Conservation (phyloP, 2,329 filamentous ascomycete species). For the Stenocarpella maydis region DNA sequence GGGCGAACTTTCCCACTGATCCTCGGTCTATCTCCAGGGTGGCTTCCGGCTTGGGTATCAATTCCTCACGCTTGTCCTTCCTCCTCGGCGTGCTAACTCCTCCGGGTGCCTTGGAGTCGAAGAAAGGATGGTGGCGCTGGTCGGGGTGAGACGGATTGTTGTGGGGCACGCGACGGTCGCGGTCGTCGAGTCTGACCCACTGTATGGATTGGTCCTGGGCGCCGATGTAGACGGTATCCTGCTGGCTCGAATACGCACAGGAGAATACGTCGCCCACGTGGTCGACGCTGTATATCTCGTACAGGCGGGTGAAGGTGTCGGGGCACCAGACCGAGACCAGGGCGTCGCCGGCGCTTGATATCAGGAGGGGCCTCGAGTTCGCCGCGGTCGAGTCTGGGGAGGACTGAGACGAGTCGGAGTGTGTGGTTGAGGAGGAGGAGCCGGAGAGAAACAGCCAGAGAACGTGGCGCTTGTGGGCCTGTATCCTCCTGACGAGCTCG, state of each 20-base stretch:
- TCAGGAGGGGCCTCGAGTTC: conserved; percentile 70
- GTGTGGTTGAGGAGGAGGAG: conserved; percentile 58
- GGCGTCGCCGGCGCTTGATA: conserved; percentile 93
- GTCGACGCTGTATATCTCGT: conserved; percentile 91
- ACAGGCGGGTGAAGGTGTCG: conserved; percentile 75
- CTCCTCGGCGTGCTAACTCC: conserved; percentile 80
- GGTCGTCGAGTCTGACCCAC: conserved; percentile 82
- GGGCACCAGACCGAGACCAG: conserved; percentile 96
- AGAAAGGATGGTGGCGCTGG: conserved; percentile 85
- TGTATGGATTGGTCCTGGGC: conserved; percentile 95
- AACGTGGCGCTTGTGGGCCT: conserved; percentile 91
- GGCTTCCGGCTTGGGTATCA: conserved; percentile 61
- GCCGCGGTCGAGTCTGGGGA: conserved; percentile 60
- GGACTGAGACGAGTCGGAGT: background rate
- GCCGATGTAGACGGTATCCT: conserved; percentile 87
- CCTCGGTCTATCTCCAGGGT: conserved; percentile 83
- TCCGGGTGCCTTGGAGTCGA: conserved; percentile 87
- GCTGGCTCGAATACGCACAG: conserved; percentile 82
- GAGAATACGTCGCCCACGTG: conserved; percentile 97
- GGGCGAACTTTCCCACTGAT: conserved; percentile 87
- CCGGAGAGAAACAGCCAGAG: conserved; percentile 83
- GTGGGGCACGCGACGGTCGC: conserved; percentile 64
- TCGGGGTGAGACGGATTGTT: conserved; percentile 76
- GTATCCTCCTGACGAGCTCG: conserved; percentile 78
- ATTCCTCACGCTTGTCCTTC: conserved; percentile 63